Evolutionary conservation across 2,329 filamentous ascomycete species (phyloP), one percentile per base, ranked within the genome.

Genomic region (Epicoccum sorghinum): DNA sequence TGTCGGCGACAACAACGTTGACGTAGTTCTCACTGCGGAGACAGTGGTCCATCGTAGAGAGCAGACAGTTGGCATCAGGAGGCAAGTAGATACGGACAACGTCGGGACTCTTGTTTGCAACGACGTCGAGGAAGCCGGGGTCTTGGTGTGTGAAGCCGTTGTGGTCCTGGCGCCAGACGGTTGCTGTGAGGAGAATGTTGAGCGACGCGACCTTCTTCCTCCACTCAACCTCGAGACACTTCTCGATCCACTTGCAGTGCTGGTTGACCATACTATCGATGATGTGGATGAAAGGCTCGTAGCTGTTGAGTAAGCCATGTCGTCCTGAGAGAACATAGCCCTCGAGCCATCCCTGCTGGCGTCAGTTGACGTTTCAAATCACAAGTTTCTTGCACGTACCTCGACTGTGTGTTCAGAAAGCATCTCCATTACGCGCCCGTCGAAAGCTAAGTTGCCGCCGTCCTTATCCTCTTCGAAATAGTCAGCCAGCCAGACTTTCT

Each of bases 191-290:
- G 12, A 93, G 82, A 61, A 92, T 91, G 77, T 93, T 93, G 64
- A 93, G 83, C 0, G 89, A 91, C 7, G 89, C 83, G 9, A 92
- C 78, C 72, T 87, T 87, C 64, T 80, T 83, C 46, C 89, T 85
- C 89, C 89, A 93, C 66, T 89, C 85, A 18, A 92, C 86, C 68
- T 92, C 89, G n/a, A 86, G 78, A 61, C 86, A 89, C 77, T 92
- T 93, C 73, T 93, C 89, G 45, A 92, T 83, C 89, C 89, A 92
- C 74, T 93, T 93, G 79, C 88, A 91, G 76, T 93, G 89, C 77
- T 91, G 89, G 72, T 91, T 91, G 56, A 93, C 89, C 89, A 93
- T 93, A 1, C 87, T 90, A 73, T 92, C 89, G 65, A 93, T 91
- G 65, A 93, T 85, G 68, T 92, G 89, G 55, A 92, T 89, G 69